phyloP scores from a whole-genome alignment of 1,284 basidiomycete genomes.

The Neonothopanus nambi region DNA sequence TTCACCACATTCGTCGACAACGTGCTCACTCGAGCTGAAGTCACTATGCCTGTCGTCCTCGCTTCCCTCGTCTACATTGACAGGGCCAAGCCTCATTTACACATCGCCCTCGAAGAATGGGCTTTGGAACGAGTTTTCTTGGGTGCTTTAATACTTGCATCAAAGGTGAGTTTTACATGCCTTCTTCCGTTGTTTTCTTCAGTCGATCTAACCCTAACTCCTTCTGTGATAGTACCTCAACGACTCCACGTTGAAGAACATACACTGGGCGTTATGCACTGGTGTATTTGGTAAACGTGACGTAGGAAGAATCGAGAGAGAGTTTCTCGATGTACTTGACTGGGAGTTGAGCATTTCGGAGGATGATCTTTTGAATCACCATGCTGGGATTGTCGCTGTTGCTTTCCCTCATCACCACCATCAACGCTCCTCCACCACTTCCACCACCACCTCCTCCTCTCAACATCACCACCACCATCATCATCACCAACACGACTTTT shows the following conservation, averaged over 20 bases:
- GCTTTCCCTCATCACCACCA: not conserved
- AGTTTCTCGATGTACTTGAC: conserved; percentile 75
- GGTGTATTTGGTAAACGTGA: conserved; percentile 78
- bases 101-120: conserved; percentile 77
- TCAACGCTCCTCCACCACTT: not conserved
- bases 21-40: conserved; percentile 67
- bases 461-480: not conserved
- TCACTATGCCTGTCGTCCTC: conserved; percentile 62
- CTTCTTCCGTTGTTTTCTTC: conserved; percentile 14
- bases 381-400: conserved; percentile 8
- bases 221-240: conserved; percentile 56
- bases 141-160: conserved; percentile 69
- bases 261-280: conserved; percentile 77
- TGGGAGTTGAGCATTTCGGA: conserved; percentile 67
- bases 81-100: conserved; percentile 69
- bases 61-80: conserved; percentile 70
- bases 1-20: conserved; percentile 64
- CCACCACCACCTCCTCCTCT: not conserved
- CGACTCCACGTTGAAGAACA: conserved; percentile 74
- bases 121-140: conserved; percentile 77
- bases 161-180: conserved; percentile 53
- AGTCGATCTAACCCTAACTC: conserved; percentile 22
- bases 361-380: conserved; percentile 37
- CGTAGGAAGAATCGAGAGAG: conserved; percentile 74
- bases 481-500: not conserved